Conservation (phyloP, 371 early-diverging fungal genomes). For the Lichtheimia corymbifera region DNA sequence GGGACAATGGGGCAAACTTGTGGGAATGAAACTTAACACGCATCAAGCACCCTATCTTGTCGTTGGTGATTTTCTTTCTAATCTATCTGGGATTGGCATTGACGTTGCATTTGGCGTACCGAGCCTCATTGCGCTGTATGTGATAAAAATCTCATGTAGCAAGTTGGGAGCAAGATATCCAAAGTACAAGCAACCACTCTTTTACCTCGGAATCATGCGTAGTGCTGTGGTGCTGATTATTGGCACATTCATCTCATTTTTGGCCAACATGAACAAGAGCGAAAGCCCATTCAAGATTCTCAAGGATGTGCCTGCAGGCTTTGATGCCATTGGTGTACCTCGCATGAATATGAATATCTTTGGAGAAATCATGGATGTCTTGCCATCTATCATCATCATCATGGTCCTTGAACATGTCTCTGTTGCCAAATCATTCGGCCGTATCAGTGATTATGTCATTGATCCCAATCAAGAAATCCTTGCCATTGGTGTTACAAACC, state of each 20-base stretch:
- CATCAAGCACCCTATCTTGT: constrained; percentile 51
- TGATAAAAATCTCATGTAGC: constrained; percentile 23
- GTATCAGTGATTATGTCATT: constrained; percentile 52
- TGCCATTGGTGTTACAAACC: constrained; percentile 82
- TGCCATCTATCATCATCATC: constrained; percentile 66
- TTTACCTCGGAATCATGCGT: constrained; percentile 43
- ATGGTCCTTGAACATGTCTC: constrained; percentile 79
- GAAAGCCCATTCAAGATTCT: constrained; percentile 48
- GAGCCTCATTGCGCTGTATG: constrained; percentile 31
- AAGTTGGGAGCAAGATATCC: constrained; percentile 19
- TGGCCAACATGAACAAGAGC: constrained; percentile 16
- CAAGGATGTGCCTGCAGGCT: constrained; percentile 64
- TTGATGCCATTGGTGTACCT: constrained; percentile 55
- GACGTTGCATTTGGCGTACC: constrained; percentile 45
- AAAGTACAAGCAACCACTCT: constrained; percentile 26
- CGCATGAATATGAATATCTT: constrained; percentile 36
- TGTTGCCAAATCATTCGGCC: constrained; percentile 78
- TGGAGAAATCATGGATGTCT: constrained; percentile 35
- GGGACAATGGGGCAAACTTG: constrained; percentile 69
- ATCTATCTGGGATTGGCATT: constrained; percentile 29
- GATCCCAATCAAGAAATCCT: constrained; percentile 81
- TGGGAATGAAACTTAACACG: constrained; percentile 49
- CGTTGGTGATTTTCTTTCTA: constrained; percentile 38
- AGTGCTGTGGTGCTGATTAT: constrained; percentile 32
- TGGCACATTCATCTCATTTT: constrained; percentile 30